A percentile compares a stretch with the other conserved stretches of the same genome.
These are phyloP conservation scores for Sphagnum tenellum DNA, from an alignment of 225 moss, liverwort and hornwort species.

Conservation along the genomic window DNA sequence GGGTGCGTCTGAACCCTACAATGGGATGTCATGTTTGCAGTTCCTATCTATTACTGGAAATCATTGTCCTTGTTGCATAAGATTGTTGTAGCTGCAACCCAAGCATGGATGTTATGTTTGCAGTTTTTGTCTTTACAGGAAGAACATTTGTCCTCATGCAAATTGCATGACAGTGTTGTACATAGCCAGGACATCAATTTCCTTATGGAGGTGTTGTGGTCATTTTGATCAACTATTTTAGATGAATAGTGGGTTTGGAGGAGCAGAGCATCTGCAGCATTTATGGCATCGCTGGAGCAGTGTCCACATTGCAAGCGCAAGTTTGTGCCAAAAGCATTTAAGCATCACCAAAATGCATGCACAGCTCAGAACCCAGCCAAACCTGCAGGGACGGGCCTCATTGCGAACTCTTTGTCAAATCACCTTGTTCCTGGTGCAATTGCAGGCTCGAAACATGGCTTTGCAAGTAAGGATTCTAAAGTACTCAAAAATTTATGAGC, in stretches of 20 bases:
- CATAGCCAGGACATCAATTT: neutral
- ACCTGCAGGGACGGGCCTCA: slow-evolving; percentile 24
- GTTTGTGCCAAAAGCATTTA: slow-evolving; percentile 17
- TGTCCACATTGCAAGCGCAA: slow-evolving; percentile 21
- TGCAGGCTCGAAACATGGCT: slow-evolving; percentile 6
- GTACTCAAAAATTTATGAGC: neutral
- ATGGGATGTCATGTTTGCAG: too few relatives aligned
- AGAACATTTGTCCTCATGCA: neutral
- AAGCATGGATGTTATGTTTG: neutral
- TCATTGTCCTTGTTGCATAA: neutral
- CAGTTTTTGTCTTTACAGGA: neutral
- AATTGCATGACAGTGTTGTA: neutral
- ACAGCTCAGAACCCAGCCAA: slow-evolving; percentile 22
- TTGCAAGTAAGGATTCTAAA: slow-evolving; percentile 9
- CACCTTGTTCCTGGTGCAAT: slow-evolving; percentile 10
- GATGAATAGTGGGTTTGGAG: neutral
- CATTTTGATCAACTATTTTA: too few relatives aligned
- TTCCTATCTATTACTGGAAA: too few relatives aligned
- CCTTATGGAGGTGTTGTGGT: neutral
- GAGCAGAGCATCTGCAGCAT: slow-evolving; percentile 25
- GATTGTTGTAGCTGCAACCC: neutral
- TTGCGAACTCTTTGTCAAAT: slow-evolving; percentile 22
- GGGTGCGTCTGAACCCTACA: slow-evolving; percentile 9
- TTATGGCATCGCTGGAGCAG: slow-evolving; percentile 19
- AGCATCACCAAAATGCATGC: slow-evolving; percentile 21